Evolutionary conservation across 1,284 basidiomycete genomes (phyloP).

Genomic region (Xerocomus amazonicus): DNA sequence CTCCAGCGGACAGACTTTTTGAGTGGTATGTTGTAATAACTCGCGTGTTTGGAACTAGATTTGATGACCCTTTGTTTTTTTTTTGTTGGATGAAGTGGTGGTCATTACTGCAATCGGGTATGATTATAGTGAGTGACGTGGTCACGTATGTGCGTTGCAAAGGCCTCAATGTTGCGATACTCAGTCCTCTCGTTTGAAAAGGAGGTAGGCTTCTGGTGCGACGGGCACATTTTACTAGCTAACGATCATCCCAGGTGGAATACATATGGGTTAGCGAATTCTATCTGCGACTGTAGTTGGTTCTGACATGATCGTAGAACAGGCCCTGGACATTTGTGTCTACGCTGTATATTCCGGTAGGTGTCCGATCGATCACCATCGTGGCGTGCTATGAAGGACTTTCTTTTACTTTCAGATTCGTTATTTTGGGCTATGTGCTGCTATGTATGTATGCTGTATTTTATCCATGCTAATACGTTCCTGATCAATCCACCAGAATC

Average conservation of each 20-base stretch:
- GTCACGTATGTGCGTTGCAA: background rate
- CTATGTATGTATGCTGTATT: background rate
- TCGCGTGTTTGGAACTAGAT: too few relatives aligned
- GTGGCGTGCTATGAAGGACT: background rate
- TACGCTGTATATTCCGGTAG: background rate
- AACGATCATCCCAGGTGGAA: background rate
- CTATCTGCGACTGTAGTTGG: background rate
- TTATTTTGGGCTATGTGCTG: background rate
- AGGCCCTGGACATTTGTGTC: background rate
- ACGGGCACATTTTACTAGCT: background rate
- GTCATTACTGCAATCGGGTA: background rate
- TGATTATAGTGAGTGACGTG: background rate
- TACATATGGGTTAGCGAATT: background rate
- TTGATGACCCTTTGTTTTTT: background rate
- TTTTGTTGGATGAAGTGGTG: background rate
- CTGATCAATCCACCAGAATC: too few relatives aligned
- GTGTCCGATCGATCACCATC: background rate
- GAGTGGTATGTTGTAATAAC: too few relatives aligned
- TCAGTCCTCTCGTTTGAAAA: conserved; percentile 1
- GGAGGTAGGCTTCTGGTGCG: background rate
- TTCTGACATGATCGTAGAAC: background rate
- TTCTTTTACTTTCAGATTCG: background rate
- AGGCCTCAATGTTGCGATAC: background rate
- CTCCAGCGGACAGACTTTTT: too few relatives aligned
- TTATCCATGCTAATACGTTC: too few relatives aligned